These are phyloP conservation scores for Diplodia intermedia DNA, from an alignment of 2,329 filamentous ascomycete genomes.

Conservation along the genomic window DNA sequence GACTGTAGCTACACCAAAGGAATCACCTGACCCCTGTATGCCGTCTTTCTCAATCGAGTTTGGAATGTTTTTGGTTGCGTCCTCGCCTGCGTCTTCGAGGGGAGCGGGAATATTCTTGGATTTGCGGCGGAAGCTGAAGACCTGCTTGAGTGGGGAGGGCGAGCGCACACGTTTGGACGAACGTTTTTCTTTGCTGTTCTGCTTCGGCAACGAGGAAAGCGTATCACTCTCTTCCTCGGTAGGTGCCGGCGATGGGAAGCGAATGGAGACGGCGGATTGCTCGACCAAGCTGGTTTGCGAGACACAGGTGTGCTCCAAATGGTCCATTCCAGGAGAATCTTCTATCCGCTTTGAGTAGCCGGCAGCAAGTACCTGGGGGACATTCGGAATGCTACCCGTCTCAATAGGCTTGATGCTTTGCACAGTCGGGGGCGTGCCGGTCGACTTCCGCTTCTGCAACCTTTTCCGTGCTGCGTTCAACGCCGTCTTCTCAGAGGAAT, in stretches of 20 bases:
- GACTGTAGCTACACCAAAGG: conserved; percentile 38
- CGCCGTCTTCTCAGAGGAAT: neutral
- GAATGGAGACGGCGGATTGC: conserved; percentile 32
- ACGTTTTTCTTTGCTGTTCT: conserved; percentile 6
- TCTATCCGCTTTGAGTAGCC: conserved; percentile 48
- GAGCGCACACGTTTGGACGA: conserved; percentile 1
- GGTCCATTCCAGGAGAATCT: conserved; percentile 46
- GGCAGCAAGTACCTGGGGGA: conserved; percentile 45
- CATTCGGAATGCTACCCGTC: conserved; percentile 43
- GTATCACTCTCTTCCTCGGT: conserved; percentile 1
- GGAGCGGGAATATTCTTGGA: neutral
- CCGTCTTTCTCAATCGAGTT: neutral
- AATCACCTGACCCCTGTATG: conserved; percentile 31
- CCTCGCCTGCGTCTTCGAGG: neutral
- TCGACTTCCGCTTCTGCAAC: conserved; percentile 44
- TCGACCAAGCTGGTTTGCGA: conserved; percentile 39
- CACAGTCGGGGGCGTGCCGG: conserved; percentile 41
- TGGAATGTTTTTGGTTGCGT: neutral
- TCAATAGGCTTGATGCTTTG: conserved; percentile 43
- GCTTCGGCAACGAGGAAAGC: neutral
- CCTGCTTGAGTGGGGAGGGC: conserved; percentile 20
- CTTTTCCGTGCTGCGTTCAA: neutral
- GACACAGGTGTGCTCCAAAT: conserved; percentile 46
- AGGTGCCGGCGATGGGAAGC: conserved; percentile 34
- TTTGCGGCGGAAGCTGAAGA: conserved; percentile 20